Conservation (phyloP, 352 stramenopile species). For the Phytophthora melonis region DNA sequence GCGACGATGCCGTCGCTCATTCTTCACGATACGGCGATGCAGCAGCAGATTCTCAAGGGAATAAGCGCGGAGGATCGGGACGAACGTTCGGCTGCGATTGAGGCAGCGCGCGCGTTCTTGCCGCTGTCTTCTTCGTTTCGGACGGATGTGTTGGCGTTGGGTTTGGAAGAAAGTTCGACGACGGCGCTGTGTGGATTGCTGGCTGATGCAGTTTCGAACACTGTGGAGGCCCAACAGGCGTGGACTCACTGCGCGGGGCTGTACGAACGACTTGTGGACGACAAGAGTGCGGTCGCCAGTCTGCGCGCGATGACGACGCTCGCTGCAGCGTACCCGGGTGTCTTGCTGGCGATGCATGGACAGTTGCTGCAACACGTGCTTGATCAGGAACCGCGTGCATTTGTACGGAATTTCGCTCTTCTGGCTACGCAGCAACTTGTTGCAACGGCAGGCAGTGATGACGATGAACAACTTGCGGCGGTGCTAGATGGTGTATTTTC, state of each 20-base stretch:
- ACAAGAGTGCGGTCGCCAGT: slow-evolving; percentile 41
- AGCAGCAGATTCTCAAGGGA: slow-evolving; percentile 34
- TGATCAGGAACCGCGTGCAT: slow-evolving; percentile 37
- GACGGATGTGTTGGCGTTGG: slow-evolving; percentile 31
- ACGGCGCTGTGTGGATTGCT: slow-evolving; percentile 35
- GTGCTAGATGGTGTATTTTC: slow-evolving; percentile 41
- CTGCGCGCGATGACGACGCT: slow-evolving; percentile 48
- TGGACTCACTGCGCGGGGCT: slow-evolving; percentile 53
- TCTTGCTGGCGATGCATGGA: slow-evolving; percentile 36
- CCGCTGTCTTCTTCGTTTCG: slow-evolving; percentile 37
- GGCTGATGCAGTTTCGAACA: slow-evolving; percentile 27
- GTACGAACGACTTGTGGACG: slow-evolving; percentile 49
- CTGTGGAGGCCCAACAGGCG: slow-evolving; percentile 40
- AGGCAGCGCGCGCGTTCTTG: slow-evolving; percentile 39
- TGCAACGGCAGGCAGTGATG: not conserved
- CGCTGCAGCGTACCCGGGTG: slow-evolving; percentile 23
- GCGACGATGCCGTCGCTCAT: slow-evolving; percentile 57
- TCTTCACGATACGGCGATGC: slow-evolving; percentile 31
- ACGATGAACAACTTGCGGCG: slow-evolving; percentile 21
- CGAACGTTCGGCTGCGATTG: slow-evolving; percentile 44
- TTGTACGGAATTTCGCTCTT: slow-evolving; percentile 47
- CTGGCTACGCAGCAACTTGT: slow-evolving; percentile 45
- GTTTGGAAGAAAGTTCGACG: slow-evolving; percentile 23
- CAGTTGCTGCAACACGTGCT: slow-evolving; percentile 46
- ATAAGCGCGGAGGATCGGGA: slow-evolving; percentile 29